Percentiles rank a stretch among this genome's conserved stretches.
Conservation (phyloP, 2,329 filamentous ascomycete species). For the Colletotrichum australisinense region DNA sequence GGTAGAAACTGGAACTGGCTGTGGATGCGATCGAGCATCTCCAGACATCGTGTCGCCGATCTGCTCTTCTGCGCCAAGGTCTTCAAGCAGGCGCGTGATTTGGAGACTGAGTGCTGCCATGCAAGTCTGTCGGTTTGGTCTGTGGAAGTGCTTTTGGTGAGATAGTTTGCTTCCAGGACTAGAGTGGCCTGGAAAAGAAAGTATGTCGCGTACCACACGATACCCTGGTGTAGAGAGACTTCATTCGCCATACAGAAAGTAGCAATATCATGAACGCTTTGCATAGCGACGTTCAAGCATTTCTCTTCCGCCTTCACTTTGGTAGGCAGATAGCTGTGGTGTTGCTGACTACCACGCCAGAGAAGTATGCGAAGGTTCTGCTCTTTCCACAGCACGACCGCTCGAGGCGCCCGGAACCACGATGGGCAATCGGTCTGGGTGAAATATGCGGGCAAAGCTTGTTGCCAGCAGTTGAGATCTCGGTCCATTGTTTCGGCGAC, state of each 20-base stretch:
- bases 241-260: conserved; percentile 46
- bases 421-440: conserved; percentile 40
- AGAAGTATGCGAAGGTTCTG: conserved; percentile 57
- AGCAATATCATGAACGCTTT: conserved; percentile 49
- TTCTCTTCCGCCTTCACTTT: conserved; percentile 43
- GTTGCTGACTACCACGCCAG: conserved; percentile 49
- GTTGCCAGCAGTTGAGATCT: conserved; percentile 47
- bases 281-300: conserved; percentile 51
- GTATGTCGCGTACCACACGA: conserved; percentile 56
- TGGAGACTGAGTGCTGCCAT: conserved; percentile 25
- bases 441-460: conserved; percentile 48
- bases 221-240: conserved; percentile 44
- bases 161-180: conserved; percentile 51
- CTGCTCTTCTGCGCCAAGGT: conserved; percentile 12
- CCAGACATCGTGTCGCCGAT: conserved; percentile 1
- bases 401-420: conserved; percentile 49
- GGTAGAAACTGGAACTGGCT: conserved; percentile 14
- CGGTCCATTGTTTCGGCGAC: conserved; percentile 52
- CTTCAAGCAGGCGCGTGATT: not conserved
- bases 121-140: conserved; percentile 2
- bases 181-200: conserved; percentile 57
- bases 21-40: conserved; percentile 22
- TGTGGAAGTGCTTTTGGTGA: not conserved
- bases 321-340: conserved; percentile 45
- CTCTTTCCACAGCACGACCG: conserved; percentile 54